Conservation (phyloP, 2,329 filamentous ascomycete genomes). For the Apiospora malaysiana region DNA sequence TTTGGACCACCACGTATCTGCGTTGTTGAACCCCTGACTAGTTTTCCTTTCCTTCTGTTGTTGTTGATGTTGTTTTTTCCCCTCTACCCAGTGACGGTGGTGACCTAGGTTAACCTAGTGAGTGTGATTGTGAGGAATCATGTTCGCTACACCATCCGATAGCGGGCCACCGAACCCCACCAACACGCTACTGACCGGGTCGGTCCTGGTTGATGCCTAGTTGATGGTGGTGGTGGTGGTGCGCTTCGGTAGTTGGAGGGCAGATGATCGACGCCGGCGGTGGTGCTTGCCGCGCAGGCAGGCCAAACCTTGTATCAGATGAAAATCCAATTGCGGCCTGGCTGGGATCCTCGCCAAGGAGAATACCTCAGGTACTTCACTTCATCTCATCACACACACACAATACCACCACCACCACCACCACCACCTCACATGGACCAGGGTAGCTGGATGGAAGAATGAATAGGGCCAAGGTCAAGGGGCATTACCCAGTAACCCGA, state of each 20-base stretch:
- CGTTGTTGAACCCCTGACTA: not conserved
- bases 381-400: constrained; percentile 3
- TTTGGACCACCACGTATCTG: not conserved
- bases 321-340: not conserved
- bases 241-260: constrained; percentile 9
- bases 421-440: not conserved
- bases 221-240: not conserved
- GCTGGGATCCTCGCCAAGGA: not conserved
- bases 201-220: too few species aligned
- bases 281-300: constrained; percentile 4
- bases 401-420: too few species aligned
- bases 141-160: not conserved
- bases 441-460: not conserved
- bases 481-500: not conserved
- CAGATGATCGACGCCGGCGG: constrained; percentile 15
- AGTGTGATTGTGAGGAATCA: not conserved
- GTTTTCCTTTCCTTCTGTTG: not conserved
- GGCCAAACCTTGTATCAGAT: not conserved
- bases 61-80: not conserved
- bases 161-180: not conserved
- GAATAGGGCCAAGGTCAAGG: not conserved
- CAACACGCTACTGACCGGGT: not conserved
- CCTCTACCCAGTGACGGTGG: not conserved
- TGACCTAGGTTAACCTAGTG: not conserved
- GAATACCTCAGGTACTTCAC: not conserved